Base-by-base conservation (phyloP, 441 rosid species). In the Codiaeum variegatum region DNA sequence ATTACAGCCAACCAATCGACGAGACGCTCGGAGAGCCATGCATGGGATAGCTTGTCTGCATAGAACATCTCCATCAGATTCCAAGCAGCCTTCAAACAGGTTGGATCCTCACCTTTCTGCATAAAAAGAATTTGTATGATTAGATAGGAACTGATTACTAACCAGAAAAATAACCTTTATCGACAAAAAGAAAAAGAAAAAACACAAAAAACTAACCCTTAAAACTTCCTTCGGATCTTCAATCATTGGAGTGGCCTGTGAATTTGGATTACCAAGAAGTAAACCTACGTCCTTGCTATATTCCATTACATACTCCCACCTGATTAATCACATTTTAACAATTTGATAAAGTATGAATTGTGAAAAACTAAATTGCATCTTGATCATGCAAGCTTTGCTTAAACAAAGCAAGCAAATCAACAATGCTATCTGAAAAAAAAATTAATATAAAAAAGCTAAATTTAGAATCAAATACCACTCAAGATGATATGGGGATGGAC, bases 1-100 rank as follows among this genome's bases (percentile, higher is more conserved):
- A 76, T 88, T 95, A 95, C 99, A 83, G 96, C 85, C 81, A 95
- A 81, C 97, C 99, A 95, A 83, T 95, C 97, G 51, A 88, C 81
- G 38, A 95, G 86, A 59, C 87, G 87, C 76, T 93, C 98, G 0
- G 95, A 92, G 49, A 93, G 75, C 95, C 97, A 95, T 42, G 91
- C 75, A 66, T 87, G 88, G 84, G 90, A 87, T 34, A 85, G 80
- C 79, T 80, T 89, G 75, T 93, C 94, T 5, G 84, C 97, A 83
- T 89, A 93, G 80, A 93, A 88, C 61, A 91, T 80, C 69, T 95
- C 98, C 94, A 95, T 86, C 83, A 94, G 80, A 84, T 91, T 95
- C 99, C 99, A 94, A 1, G 96, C 99, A 73, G 96, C 98, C 84
- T 87, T 93, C 76, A 91, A 85, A 78, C 81, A 78, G 12, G 83